Evolutionary conservation across 768 basidiomycete genomes (phyloP), one percentile per base, ranked within the genome.

Genomic region (Terana coerulea): DNA sequence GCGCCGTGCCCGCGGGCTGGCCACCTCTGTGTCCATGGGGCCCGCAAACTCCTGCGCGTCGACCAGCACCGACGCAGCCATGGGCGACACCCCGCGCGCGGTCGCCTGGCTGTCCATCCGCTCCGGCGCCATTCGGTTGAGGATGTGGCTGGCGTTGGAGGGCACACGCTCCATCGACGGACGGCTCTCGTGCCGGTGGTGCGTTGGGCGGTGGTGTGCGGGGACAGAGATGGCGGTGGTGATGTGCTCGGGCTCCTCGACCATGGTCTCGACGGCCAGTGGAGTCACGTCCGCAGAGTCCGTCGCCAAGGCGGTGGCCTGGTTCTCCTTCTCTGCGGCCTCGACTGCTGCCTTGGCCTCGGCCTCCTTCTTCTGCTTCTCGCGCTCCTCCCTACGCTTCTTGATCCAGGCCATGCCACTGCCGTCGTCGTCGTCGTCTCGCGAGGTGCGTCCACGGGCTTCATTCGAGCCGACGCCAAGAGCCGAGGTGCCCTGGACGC

Each of bases 351-450:
- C 55, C 33, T 48, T 53, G 15, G 22, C 46, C 10, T 57, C 47
- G 44, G 45, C 59, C 25, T 53, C 55, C 25, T 57, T 12, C 40
- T 58, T 54, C 39, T 58, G 66, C 49, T 67, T 67, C 67, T 88
- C 83, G 43, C 76, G 67, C 60, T 75, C 69, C 62, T 83, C 83
- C 58, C 78, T 70, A 35, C 91, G 65, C 55, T 67, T 71, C 69
- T 75, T 81, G 22, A 94, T 77, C 92, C 92, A 95, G 0, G 76
- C 83, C 81, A 93, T 85, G 9, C 92, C 92, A 65, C 86, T 87
- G 1, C 90, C 91, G 57, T 93, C 92, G 53, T 92, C 88, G 0
- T 78, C 80, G 17, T 87, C 86, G 1, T 51, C 48, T 9, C 17
- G 14, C 28, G 35, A 1, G 49, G 29, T 41, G 28, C 29, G n/a